phyloP scores from a whole-genome alignment of 495 filamentous ascomycete genomes.

The Penicillium silybi region DNA sequence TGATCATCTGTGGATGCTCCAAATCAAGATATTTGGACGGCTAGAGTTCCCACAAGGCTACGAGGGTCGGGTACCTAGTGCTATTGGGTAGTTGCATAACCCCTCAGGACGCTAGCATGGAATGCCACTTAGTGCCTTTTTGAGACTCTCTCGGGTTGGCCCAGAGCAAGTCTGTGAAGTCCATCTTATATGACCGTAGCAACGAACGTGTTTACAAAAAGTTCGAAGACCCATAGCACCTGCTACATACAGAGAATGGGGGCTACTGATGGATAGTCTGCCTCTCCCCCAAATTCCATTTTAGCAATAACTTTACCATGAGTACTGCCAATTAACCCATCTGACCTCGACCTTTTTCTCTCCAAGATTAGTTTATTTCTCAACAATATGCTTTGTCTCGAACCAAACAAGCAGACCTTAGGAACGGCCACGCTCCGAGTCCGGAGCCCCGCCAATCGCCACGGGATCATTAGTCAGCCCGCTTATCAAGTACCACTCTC shows the following conservation, averaged over 20 bases:
- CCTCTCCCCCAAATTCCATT: not conserved
- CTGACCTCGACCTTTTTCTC: not conserved
- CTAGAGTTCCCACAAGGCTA: conserved; percentile 12
- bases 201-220: not conserved
- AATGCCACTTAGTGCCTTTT: not conserved
- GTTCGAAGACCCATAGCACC: not conserved
- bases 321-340: not conserved
- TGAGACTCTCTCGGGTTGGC: not conserved
- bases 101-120: not conserved
- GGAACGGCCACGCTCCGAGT: conserved; percentile 20
- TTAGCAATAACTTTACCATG: not conserved
- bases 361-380: not conserved
- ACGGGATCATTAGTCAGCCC: conserved; percentile 35
- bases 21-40: conserved; percentile 13
- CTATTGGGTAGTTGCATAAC: not conserved
- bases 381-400: not conserved
- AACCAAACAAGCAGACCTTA: not conserved
- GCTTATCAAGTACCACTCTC: conserved; percentile 38
- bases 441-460: conserved; percentile 33
- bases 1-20: conserved; percentile 5
- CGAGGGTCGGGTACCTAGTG: not conserved
- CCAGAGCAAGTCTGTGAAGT: not conserved
- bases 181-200: not conserved
- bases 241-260: not conserved
- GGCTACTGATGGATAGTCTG: not conserved